A percentile compares a stretch with the other conserved stretches of the same genome.
Evolutionary conservation across 345 rosid genomes (phyloP).

Genomic region (Eucalyptus grandis): DNA sequence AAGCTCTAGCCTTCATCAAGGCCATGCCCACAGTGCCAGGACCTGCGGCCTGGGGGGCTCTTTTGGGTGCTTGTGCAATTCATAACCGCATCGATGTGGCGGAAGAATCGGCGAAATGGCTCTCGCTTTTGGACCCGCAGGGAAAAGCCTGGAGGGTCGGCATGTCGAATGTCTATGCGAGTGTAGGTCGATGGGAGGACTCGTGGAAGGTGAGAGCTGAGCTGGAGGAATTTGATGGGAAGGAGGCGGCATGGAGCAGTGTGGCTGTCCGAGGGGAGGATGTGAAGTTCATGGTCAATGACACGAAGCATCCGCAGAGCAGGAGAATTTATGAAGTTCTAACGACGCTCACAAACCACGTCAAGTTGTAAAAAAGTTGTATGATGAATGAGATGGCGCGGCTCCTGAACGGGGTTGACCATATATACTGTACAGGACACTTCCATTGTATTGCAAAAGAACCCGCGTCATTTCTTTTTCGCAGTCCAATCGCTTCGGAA

Average conservation of each 20-base stretch:
- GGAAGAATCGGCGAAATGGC: conserved; percentile 1
- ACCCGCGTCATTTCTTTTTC: neutral
- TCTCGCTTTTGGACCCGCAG: neutral
- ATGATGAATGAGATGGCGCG: neutral
- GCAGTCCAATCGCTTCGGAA: neutral
- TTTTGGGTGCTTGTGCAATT: conserved; percentile 11
- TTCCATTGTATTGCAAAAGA: neutral
- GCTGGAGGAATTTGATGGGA: neutral
- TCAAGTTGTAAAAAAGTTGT: neutral
- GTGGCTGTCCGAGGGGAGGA: conserved; percentile 6
- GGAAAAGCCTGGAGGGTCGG: conserved; percentile 13
- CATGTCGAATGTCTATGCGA: conserved; percentile 16
- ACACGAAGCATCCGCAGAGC: conserved; percentile 12
- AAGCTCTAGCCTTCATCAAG: conserved; percentile 29
- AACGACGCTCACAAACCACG: neutral
- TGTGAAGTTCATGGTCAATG: conserved; percentile 12
- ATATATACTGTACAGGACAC: neutral
- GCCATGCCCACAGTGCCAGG: conserved; percentile 1
- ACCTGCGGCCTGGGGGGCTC: conserved; percentile 2
- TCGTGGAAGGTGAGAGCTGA: conserved; percentile 4
- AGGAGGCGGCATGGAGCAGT: conserved; percentile 22
- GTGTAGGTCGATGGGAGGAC: conserved; percentile 13
- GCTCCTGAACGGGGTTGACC: neutral
- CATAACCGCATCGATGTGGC: neutral
- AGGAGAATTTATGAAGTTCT: neutral